These are phyloP conservation scores for Xylaria palmicola DNA, from an alignment of 495 filamentous ascomycete species.

Conservation along the genomic window DNA sequence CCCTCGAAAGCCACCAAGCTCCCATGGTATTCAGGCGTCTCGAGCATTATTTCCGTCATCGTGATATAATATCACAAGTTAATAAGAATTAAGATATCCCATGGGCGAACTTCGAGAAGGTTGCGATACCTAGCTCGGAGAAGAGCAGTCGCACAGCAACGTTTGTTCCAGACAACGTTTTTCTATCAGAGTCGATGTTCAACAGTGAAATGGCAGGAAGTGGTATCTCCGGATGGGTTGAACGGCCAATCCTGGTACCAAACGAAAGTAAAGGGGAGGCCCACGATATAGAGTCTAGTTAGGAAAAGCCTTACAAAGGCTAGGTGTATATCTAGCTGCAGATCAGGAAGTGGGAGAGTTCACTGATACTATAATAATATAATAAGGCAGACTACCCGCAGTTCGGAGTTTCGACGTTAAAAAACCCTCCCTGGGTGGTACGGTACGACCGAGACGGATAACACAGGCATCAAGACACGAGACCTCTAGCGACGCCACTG, in stretches of 20 bases:
- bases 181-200: neutral
- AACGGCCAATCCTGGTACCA: neutral
- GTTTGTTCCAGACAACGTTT: neutral
- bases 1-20: slow-evolving; percentile 55
- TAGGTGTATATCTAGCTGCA: too few species aligned
- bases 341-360: too few species aligned
- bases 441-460: neutral
- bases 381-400: neutral
- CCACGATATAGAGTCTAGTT: neutral
- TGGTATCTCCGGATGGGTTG: neutral
- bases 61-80: neutral
- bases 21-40: slow-evolving; percentile 31
- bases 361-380: neutral
- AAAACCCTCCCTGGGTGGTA: neutral
- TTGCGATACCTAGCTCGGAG: neutral
- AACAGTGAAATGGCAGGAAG: neutral
- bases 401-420: neutral
- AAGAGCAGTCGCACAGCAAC: neutral
- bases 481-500: slow-evolving; percentile 1
- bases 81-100: neutral
- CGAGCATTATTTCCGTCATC: slow-evolving; percentile 2
- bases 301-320: too few species aligned
- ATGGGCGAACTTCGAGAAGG: neutral
- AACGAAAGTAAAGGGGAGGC: neutral
- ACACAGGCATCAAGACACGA: slow-evolving; percentile 5